Conservation (phyloP, 2,329 filamentous ascomycete species). For the Cercospora nicotianae region DNA sequence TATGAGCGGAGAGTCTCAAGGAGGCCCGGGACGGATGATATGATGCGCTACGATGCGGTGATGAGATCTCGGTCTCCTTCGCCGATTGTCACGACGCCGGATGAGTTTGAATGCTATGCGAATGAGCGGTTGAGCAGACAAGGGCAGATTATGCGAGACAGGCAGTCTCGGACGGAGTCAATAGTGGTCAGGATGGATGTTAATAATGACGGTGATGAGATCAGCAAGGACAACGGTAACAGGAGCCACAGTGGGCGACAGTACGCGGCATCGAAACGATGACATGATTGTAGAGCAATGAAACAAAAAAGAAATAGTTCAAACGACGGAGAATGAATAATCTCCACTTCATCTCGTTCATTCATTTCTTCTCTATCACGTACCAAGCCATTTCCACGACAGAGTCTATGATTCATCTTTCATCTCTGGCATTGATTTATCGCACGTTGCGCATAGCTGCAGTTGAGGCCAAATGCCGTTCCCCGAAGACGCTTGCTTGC, state of each 20-base stretch:
- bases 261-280: not conserved
- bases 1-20: not conserved
- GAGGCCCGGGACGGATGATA: not conserved
- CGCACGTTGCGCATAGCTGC: not conserved
- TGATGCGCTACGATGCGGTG: not conserved
- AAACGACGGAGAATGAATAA: not conserved
- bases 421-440: not conserved
- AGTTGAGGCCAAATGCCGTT: not conserved
- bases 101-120: constrained; percentile 28
- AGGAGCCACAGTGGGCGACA: not conserved
- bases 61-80: constrained; percentile 4
- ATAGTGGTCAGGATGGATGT: constrained; percentile 16
- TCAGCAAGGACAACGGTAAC: not conserved
- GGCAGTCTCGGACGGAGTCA: constrained; percentile 8
- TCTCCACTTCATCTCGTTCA: not conserved
- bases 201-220: not conserved
- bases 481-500: not conserved
- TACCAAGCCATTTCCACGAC: too few relatives aligned
- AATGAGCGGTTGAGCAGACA: constrained; percentile 22
- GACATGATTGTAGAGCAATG: not conserved
- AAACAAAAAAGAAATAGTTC: not conserved
- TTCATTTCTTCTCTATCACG: not conserved
- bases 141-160: constrained; percentile 11
- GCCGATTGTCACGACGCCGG: constrained; percentile 20
- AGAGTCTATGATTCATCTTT: not conserved